A percentile compares a stretch with the other conserved stretches of the same genome.
phyloP scores from a whole-genome alignment of 2,329 filamentous ascomycete species.

The Diaporthe helianthi region DNA sequence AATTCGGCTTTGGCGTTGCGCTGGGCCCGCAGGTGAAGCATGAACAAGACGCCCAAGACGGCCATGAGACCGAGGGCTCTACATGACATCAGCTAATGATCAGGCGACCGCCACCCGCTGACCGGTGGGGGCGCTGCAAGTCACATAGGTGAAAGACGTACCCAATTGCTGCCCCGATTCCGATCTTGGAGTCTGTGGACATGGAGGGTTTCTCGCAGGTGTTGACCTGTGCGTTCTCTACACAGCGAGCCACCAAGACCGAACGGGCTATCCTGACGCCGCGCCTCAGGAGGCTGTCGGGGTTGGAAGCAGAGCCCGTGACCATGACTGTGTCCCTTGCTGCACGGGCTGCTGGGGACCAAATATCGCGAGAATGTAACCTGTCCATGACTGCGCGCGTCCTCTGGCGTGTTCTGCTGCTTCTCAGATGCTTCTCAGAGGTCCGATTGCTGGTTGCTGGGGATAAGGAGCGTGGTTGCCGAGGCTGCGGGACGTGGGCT shows the following conservation, averaged over 20 bases:
- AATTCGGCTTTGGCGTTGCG: slow-evolving; percentile 36
- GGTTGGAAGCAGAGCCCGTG: background rate
- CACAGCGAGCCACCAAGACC: slow-evolving; percentile 24
- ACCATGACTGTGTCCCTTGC: slow-evolving; percentile 3
- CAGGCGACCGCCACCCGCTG: background rate
- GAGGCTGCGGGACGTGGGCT: background rate
- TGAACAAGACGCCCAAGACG: slow-evolving; percentile 27
- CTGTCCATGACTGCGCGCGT: slow-evolving; percentile 30
- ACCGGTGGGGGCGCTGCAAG: background rate
- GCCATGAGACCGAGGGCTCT: slow-evolving; percentile 28
- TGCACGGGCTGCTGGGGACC: slow-evolving; percentile 8
- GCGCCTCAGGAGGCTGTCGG: slow-evolving; percentile 24
- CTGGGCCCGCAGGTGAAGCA: slow-evolving; percentile 29
- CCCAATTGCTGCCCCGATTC: slow-evolving; percentile 31
- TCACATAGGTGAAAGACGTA: slow-evolving; percentile 13
- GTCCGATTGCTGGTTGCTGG: background rate
- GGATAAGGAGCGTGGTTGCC: slow-evolving; percentile 10
- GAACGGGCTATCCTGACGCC: slow-evolving; percentile 29
- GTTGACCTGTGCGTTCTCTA: slow-evolving; percentile 17
- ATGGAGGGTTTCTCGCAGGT: slow-evolving; percentile 34
- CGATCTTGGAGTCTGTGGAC: slow-evolving; percentile 27
- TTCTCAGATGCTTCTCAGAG: background rate
- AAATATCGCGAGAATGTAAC: slow-evolving; percentile 31
- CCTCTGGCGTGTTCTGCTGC: background rate
- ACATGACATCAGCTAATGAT: background rate